Evolutionary conservation across 306 rosid species (phyloP).

Genomic region (Vigna angularis): DNA sequence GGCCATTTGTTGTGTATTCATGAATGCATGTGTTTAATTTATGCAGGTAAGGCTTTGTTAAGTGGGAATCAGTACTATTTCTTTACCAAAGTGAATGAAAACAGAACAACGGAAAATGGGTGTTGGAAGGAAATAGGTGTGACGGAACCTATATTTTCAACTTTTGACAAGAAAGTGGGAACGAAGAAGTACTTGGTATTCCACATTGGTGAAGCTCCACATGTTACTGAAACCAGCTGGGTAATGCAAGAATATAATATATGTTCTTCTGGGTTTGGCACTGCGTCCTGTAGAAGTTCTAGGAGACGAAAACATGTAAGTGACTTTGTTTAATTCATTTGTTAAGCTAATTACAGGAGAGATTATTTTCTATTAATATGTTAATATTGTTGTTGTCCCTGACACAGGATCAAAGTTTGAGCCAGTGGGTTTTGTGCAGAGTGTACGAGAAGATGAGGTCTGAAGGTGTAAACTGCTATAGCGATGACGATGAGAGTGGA

Average conservation of each 20-base stretch:
- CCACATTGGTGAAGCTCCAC: conserved; percentile 43
- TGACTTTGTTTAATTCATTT: background rate
- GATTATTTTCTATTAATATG: too few species aligned
- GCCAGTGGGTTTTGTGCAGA: conserved; percentile 56
- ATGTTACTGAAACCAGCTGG: conserved; percentile 50
- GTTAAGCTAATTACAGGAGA: background rate
- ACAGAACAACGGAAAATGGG: conserved; percentile 50
- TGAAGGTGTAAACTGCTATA: conserved; percentile 21
- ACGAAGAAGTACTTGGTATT: conserved; percentile 50
- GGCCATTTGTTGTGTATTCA: background rate
- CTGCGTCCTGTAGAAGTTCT: background rate
- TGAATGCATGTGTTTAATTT: background rate
- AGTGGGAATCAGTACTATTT: conserved; percentile 53
- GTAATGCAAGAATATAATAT: conserved; percentile 59
- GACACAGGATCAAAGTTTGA: conserved; percentile 44
- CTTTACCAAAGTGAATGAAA: conserved; percentile 47
- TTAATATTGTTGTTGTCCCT: background rate
- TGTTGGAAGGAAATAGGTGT: conserved; percentile 55
- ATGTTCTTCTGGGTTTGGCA: conserved; percentile 29
- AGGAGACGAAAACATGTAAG: conserved; percentile 38
- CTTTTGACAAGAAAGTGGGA: conserved; percentile 48
- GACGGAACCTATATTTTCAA: conserved; percentile 42
- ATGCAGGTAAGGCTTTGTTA: conserved; percentile 50
- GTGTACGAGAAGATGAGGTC: conserved; percentile 49
- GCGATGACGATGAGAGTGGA: conserved; percentile 52